phyloP scores from a whole-genome alignment of 1,284 basidiomycete genomes.

The Amylostereum areolatum region DNA sequence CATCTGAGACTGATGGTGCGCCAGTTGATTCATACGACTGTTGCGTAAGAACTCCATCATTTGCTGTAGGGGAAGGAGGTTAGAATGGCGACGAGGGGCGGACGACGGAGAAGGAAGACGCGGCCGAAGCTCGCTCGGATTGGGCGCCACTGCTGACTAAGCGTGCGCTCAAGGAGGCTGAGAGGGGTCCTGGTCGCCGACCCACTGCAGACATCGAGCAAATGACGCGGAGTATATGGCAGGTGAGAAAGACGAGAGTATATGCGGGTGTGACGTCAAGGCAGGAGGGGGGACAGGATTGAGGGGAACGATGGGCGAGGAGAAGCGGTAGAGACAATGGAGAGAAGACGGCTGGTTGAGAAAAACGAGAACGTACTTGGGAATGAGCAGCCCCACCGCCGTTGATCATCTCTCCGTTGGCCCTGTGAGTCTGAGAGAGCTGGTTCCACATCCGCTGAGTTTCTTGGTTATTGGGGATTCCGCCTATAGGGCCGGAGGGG shows the following conservation, averaged over 20 bases:
- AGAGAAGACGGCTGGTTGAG: slow-evolving; percentile 8
- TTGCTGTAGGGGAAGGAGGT: slow-evolving; percentile 27
- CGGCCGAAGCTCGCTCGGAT: slow-evolving; percentile 1
- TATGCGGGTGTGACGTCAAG: too few species aligned
- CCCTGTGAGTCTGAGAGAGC: slow-evolving; percentile 37
- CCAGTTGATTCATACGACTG: slow-evolving; percentile 23
- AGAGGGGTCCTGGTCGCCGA: slow-evolving; percentile 2
- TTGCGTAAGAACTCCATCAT: slow-evolving; percentile 42
- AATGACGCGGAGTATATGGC: too few species aligned
- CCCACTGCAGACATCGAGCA: too few species aligned
- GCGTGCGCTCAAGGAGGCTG: slow-evolving; percentile 10
- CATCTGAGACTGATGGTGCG: slow-evolving; percentile 27
- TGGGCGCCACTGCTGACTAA: slow-evolving; percentile 11
- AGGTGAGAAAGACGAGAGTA: too few species aligned
- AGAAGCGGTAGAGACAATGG: slow-evolving; percentile 12
- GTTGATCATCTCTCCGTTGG: slow-evolving; percentile 20
- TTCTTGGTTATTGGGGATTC: slow-evolving; percentile 39
- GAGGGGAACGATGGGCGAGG: too few species aligned
- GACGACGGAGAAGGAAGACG: slow-evolving; percentile 1
- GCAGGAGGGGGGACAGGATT: too few species aligned
- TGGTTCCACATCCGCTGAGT: slow-evolving; percentile 51
- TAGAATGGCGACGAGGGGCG: slow-evolving; percentile 12
- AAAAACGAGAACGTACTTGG: slow-evolving; percentile 37
- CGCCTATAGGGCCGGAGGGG: slow-evolving; percentile 33
- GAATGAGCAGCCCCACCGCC: slow-evolving; percentile 32